Evolutionary conservation across 1,139 yeast genomes (phyloP).

Genomic region (Scheffersomyces lignicola): DNA sequence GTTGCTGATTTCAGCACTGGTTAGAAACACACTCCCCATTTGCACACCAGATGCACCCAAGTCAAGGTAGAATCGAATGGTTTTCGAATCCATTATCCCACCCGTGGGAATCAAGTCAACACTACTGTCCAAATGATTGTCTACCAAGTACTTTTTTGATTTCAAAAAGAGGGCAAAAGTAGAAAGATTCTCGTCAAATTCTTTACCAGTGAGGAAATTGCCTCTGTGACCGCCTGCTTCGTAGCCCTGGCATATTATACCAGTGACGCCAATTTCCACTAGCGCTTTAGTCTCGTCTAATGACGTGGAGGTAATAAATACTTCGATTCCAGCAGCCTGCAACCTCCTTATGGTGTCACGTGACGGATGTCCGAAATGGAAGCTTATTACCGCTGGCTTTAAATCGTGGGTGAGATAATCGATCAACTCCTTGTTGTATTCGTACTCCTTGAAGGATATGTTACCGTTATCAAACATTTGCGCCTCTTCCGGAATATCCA

Average conservation of each 20-base stretch:
- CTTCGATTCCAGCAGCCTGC: conserved; percentile 47
- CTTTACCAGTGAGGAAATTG: conserved; percentile 27
- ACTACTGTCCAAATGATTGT: conserved; percentile 1
- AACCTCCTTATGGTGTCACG: conserved; percentile 37
- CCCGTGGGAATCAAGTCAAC: conserved; percentile 47
- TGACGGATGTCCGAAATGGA: conserved; percentile 50
- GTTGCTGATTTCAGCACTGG: conserved; percentile 31
- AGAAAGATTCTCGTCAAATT: conserved; percentile 33
- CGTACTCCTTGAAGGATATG: conserved; percentile 38
- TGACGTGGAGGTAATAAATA: conserved; percentile 50
- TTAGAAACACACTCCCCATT: conserved; percentile 46
- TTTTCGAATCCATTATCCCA: conserved; percentile 36
- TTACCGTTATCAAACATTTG: conserved; percentile 24
- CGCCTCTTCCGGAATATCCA: conserved; percentile 10
- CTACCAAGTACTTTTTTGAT: conserved; percentile 15
- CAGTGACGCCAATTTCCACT: conserved; percentile 32
- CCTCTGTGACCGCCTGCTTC: conserved; percentile 62
- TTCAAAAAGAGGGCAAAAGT: conserved; percentile 32
- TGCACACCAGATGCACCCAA: conserved; percentile 49
- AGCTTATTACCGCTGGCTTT: conserved; percentile 41
- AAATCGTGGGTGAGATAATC: conserved; percentile 12
- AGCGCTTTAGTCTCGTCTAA: conserved; percentile 33
- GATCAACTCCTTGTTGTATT: conserved; percentile 14
- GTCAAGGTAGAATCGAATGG: conserved; percentile 24
- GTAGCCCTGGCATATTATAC: conserved; percentile 48